Base-by-base conservation (phyloP, 176 grass and related monocot species). In the Oryza rufipogon region DNA sequence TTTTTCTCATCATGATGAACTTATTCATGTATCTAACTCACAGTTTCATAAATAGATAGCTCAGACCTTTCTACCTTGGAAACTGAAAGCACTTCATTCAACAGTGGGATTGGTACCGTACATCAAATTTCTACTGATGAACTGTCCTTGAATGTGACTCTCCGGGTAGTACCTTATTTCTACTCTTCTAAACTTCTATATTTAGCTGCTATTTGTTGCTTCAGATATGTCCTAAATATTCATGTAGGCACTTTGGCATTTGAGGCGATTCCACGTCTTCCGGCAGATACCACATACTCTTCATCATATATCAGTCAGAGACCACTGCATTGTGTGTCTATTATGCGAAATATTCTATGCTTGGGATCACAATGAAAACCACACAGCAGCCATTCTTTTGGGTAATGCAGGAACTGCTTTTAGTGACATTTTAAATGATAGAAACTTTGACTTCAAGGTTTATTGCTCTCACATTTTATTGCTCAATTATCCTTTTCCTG, bases 211-310 rank as follows among this genome's bases (percentile, higher is more conserved):
- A 46, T 46, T 46, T 46, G 9, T 46, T 46, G 44, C 44, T 11
- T 46, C 44, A 46, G 11, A 46, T 46, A 46, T 11, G 9, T 46
- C 13, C 28, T 19, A 46, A 68, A 65, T 78, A 65, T 19, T 34
- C n/a, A 16, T 80, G 78, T 26, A 80, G 63, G 41, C 78, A 68
- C 51, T 80, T 26, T 80, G 77, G 77, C 77, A 80, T 33, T 68
- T 68, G 64, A 68, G 10, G 9, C 44, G 48, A 68, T 52, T 80
- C 78, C 78, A 80, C 19, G 44, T 68, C 13, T 80, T 80, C 63
- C 78, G 46, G 41, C 22, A 12, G 44, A 32, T 67, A 41, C 41
- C 77, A 67, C 8, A 46, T 80, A 44, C 49, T 33, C 45, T 67
- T 16, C 78, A 64, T 80, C 78, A 80, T 80, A 4, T 51, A n/a